Percentiles rank a stretch among this genome's conserved stretches.
These are phyloP conservation scores for Pythium scleroteichum DNA, from an alignment of 352 stramenopile species.

Conservation along the genomic window DNA sequence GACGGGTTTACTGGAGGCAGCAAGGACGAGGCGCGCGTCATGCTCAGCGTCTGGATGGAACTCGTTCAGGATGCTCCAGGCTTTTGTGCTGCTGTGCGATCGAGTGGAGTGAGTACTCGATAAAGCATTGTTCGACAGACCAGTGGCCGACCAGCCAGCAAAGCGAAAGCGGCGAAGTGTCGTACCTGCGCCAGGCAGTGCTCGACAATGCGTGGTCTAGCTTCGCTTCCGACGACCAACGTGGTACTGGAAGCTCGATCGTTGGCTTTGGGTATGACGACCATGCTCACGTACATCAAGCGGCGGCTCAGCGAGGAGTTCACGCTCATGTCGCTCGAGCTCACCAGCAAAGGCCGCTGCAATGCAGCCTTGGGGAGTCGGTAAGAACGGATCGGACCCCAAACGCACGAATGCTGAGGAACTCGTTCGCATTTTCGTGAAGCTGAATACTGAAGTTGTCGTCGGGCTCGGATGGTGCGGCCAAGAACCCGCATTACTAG, in stretches of 20 bases:
- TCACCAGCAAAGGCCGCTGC: background rate
- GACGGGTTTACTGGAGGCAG: slow-evolving; percentile 8
- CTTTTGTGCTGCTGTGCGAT: too few species aligned
- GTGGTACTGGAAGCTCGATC: too few species aligned
- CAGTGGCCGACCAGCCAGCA: too few species aligned
- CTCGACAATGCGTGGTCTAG: too few species aligned
- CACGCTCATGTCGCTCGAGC: background rate
- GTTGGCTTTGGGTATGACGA: too few species aligned
- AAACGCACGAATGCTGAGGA: background rate
- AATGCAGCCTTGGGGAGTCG: too few species aligned
- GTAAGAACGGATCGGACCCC: background rate
- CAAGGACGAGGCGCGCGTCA: slow-evolving; percentile 14
- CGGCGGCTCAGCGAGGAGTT: background rate
- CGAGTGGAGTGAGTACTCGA: too few species aligned
- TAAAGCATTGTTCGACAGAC: too few species aligned
- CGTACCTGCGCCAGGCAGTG: too few species aligned
- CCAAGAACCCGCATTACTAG: background rate
- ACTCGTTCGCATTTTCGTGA: background rate
- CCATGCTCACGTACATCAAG: background rate
- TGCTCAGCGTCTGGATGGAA: slow-evolving; percentile 5
- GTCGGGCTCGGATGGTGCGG: background rate
- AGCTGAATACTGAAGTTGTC: background rate
- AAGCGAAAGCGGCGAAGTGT: too few species aligned
- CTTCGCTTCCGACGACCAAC: too few species aligned
- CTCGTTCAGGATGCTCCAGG: background rate